Evolutionary conservation across 768 basidiomycete species (phyloP).

Genomic region (Auriscalpium microsporum): DNA sequence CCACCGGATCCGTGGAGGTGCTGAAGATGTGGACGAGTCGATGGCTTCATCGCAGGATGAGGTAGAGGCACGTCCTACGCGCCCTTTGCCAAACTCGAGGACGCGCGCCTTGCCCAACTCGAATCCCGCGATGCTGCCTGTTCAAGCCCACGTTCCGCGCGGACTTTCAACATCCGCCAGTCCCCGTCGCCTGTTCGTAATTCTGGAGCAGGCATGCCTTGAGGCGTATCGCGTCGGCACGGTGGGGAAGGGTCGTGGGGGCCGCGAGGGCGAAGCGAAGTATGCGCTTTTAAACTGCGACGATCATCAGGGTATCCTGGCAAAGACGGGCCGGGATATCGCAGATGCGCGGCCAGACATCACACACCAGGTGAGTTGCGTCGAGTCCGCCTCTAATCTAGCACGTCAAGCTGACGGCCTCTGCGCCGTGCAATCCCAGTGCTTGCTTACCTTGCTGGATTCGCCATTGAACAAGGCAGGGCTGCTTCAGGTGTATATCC

Average conservation of each 20-base stretch:
- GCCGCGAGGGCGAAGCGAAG: constrained; percentile 71
- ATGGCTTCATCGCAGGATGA: constrained; percentile 45
- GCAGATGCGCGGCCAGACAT: constrained; percentile 99
- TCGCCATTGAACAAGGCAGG: constrained; percentile 98
- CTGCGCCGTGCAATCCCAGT: constrained; percentile 39
- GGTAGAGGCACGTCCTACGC: constrained; percentile 29
- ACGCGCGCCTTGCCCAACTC: constrained; percentile 31
- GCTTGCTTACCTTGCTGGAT: constrained; percentile 90
- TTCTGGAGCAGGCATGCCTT: constrained; percentile 90
- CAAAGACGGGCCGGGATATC: constrained; percentile 95
- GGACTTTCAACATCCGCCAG: constrained; percentile 38
- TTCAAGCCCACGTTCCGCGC: constrained; percentile 68
- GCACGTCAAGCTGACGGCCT: not conserved
- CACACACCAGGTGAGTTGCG: constrained; percentile 78
- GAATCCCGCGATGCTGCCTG: constrained; percentile 76
- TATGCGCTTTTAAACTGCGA: constrained; percentile 97
- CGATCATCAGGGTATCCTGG: constrained; percentile 97
- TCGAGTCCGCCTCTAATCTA: not conserved
- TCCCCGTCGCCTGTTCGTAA: constrained; percentile 74
- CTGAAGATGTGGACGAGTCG: not conserved
- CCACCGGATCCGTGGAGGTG: not conserved
- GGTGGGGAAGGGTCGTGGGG: constrained; percentile 41
- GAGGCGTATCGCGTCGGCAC: constrained; percentile 87
- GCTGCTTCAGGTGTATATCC: constrained; percentile 93
- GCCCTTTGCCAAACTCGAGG: constrained; percentile 28